These are phyloP conservation scores for Xylaria castorea DNA, from an alignment of 495 filamentous ascomycete genomes.

Conservation along the genomic window DNA sequence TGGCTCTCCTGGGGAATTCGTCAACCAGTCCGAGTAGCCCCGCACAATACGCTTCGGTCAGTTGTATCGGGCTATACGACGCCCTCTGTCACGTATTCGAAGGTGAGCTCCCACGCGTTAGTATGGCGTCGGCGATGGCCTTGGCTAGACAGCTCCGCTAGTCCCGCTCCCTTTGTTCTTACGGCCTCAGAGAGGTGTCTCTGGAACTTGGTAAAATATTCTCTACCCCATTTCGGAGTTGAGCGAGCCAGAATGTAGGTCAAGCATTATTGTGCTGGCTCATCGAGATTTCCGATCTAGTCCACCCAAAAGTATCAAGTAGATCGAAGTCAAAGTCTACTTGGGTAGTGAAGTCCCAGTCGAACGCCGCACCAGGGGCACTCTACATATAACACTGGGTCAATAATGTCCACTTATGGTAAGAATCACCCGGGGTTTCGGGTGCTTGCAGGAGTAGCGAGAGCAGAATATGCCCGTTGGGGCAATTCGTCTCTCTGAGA, in stretches of 20 bases:
- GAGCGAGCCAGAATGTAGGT: background rate
- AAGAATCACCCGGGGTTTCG: no score
- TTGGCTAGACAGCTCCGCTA: background rate
- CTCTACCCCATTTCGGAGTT: background rate
- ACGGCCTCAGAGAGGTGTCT: background rate
- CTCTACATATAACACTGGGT: no score
- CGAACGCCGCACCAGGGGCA: slow-evolving; percentile 27
- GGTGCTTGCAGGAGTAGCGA: no score
- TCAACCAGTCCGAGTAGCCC: background rate
- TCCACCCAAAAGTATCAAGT: slow-evolving; percentile 45
- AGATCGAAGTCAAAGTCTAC: slow-evolving; percentile 44
- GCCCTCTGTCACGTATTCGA: no score
- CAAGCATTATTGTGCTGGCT: slow-evolving; percentile 36
- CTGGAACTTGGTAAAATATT: background rate
- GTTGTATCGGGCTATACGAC: background rate
- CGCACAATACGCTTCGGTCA: background rate
- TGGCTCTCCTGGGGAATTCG: background rate
- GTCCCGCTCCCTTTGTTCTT: background rate
- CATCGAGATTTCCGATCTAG: slow-evolving; percentile 34
- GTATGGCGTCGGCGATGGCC: background rate
- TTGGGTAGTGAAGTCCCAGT: slow-evolving; percentile 36
- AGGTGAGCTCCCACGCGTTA: background rate
- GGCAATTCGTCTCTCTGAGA: no score
- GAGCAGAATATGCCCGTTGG: no score
- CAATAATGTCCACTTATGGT: no score